Evolutionary conservation across 495 filamentous ascomycete species (phyloP), one percentile per base, ranked within the genome.

Genomic region (Aspergillus asperescens): DNA sequence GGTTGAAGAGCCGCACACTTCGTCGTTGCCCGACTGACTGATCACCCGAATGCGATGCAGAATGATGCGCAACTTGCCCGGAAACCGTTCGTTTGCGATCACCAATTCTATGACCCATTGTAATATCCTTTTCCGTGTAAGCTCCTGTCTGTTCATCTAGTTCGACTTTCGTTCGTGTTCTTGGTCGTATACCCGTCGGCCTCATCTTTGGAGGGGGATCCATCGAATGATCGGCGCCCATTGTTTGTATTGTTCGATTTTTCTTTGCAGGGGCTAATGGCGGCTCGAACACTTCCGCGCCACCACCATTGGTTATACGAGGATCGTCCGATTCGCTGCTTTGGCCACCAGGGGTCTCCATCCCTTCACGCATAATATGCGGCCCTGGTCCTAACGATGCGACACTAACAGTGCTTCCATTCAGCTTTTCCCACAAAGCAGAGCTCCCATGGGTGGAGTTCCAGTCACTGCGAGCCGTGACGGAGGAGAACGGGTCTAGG

Each of bases 11-110:
- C 47, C 90, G 79, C 8, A 85, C 83, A 57, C 90, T 95, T 60
- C 90, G 81, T 60, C 90, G 77, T 54, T 87, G 84, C 7, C 84
- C 83, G 32, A 83, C 82, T 23, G 81, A 80, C 32, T 84, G 84
- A 60, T 90, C 87, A 37, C 51, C 44, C 7, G 75, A 63, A 37
- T 77, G 76, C 12, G 65, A 68, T 49, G 79, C 68, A 49, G 75
- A 69, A 9, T 81, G 68, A 56, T 87, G 81, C 7, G 86, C 81
- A 12, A 81, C 80, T 59, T 92, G 87, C 2, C 90, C 90, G 24
- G 90, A 92, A 13, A 92, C 78, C 5, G 90, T 95, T 52, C 90
- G 79, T 70, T 95, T 96, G 62, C 88, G 80, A 55, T 85, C 86
- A 7, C 73, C 68, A 24, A 70, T 56, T 45, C 65, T 62, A 20